Base-by-base conservation (phyloP, 2,329 filamentous ascomycete species). In the Aspergillus hortae region DNA sequence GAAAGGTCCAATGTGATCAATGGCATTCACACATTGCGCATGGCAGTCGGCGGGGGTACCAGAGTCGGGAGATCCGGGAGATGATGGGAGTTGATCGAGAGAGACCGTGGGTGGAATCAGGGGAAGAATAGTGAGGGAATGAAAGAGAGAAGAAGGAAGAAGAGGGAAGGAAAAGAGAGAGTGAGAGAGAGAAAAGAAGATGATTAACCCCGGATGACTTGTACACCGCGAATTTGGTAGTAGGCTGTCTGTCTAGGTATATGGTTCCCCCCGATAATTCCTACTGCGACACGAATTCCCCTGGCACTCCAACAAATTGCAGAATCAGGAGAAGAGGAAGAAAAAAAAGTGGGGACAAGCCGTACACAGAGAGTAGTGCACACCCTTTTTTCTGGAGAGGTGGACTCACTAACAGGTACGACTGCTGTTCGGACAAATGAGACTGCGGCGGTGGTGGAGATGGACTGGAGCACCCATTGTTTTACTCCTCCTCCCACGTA, bases 331-430 rank as follows among this genome's bases (percentile, higher is more conserved):
- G 46, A 48, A 19, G 15, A 23, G 17, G 17, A 41, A 27, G 46
- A 48, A 19, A 38, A 23, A 42, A 42, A 41, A 27, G 46, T 48
- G 46, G 46, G 41, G 46, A 19, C 46, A 21, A 21, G 6, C 40
- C 40, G 40, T 42, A 19, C 19, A 19, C 19, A 19, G 19, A 19
- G 19, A 19, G 19, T 19, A 41, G 21, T 23, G 15, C 35, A 48
- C 46, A 35, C 21, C 35, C 23, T 48, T 48, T 36, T 45, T 36
- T 48, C 46, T 41, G 46, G 46, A 48, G 46, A 42, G 19, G 46
- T 48, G 44, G 44, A 6, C 44, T 21, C 32, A 17, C 4, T 17
- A 36, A 46, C 15, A 38, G 14, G 35, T 38, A 38, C 35, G 35
- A n/a, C 35, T 6, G 35, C 5, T n/a, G 14, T 17, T 6, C 11